phyloP scores from a whole-genome alignment of 225 moss, liverwort and hornwort genomes.

The Rhytidiadelphus loreus region DNA sequence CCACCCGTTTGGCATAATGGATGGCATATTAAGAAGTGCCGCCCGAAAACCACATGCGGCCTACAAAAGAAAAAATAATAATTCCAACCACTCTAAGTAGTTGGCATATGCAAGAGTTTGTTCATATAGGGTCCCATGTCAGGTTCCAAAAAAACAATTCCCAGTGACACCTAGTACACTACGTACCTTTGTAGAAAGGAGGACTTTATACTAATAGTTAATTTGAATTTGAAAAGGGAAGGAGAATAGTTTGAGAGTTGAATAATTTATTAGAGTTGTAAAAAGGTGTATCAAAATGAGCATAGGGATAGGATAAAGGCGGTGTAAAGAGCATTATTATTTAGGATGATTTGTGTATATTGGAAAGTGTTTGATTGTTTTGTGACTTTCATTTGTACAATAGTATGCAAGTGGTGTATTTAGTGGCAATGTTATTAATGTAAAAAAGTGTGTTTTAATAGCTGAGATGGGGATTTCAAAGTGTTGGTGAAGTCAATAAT shows the following conservation, averaged over 20 bases:
- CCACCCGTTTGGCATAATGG: no score
- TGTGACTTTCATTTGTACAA: not conserved
- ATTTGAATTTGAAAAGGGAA: no score
- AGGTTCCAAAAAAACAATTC: fast-evolving
- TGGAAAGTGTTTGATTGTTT: not conserved
- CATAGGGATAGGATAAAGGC: fast-evolving
- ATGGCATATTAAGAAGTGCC: no score
- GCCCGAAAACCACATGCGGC: no score
- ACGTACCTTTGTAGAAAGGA: not conserved
- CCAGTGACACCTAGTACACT: not conserved
- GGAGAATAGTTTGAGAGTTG: no score
- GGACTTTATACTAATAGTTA: not conserved
- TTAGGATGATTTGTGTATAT: not conserved
- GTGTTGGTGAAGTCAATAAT: not conserved
- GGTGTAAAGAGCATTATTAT: not conserved
- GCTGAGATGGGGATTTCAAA: not conserved
- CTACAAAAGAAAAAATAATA: no score
- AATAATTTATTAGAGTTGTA: not conserved
- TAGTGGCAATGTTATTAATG: not conserved
- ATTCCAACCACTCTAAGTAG: no score
- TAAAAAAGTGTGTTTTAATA: not conserved
- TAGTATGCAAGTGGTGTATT: not conserved
- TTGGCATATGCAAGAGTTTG: no score
- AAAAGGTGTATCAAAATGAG: not conserved
- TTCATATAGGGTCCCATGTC: no score